Evolutionary conservation across 495 filamentous ascomycete species (phyloP), one percentile per base, ranked within the genome.

Genomic region (Platismatia glauca): DNA sequence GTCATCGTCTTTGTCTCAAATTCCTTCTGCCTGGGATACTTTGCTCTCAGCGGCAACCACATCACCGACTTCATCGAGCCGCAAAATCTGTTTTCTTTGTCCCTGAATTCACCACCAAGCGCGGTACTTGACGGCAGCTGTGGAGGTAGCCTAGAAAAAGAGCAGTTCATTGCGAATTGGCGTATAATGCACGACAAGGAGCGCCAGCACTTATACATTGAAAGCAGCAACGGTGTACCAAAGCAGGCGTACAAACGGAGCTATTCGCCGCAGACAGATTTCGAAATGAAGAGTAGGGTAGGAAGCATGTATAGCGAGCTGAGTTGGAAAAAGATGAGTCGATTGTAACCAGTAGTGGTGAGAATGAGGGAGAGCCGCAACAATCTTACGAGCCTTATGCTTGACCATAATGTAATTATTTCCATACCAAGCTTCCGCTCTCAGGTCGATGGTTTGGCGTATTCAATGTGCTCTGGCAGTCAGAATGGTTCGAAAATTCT

Each of bases 51-150:
- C 57, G 75, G 77, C 1, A 79, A 80, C 22, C 84, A 87, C 48
- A 76, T 89, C 20, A 87, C 84, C 15, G 89, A 91, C 70, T 90
- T 86, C 72, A 88, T 85, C 18, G 88, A 92, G 63, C 87, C 87
- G 2, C 80, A 81, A 57, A 89, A 90, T 64, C 71, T 90, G 0
- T 91, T 91, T 69, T 72, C 84, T 1, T 71, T 91, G 1, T 82
- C 87, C 3, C 71, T 91, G 35, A 89, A 89, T 69, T 84, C 81
- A 50, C 88, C 88, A 27, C 77, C 82, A 0, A 81, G 76, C 33
- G 59, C 74, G 27, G 67, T 72, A 16, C 63, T 90, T 27, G 71
- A 76, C 4, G 87, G 88, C 5, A 78, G 76, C n/a, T 89, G 86
- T 73, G 87, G 86, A 22, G 80, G 75, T 39, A 86, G 86, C 0